Evolutionary conservation across 2,329 filamentous ascomycete genomes (phyloP).

Genomic region (Penicillium frequentans): DNA sequence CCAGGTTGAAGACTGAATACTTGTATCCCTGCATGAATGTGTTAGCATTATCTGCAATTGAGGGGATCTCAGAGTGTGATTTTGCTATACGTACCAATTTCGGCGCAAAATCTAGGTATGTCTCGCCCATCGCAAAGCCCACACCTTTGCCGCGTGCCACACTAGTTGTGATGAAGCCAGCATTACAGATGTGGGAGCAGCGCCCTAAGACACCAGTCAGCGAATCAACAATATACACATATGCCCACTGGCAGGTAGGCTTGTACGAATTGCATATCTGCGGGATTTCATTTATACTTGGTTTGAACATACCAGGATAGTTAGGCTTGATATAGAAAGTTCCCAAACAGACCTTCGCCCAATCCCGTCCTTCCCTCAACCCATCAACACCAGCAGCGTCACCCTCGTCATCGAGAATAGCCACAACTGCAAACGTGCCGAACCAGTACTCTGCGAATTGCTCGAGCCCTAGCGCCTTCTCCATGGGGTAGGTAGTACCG

Average conservation of each 20-base stretch:
- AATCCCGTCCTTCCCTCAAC: conserved; percentile 29
- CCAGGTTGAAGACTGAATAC: conserved; percentile 44
- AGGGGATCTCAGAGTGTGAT: too few species aligned
- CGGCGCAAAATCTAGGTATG: conserved; percentile 39
- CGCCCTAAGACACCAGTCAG: conserved; percentile 25
- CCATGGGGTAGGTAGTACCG: conserved; percentile 42
- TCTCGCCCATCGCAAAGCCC: conserved; percentile 36
- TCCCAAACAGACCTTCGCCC: conserved; percentile 37
- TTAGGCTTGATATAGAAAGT: conserved; percentile 45
- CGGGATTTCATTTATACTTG: too few species aligned
- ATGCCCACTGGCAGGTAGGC: too few species aligned
- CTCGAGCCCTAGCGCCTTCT: conserved; percentile 30
- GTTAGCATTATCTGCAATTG: background rate
- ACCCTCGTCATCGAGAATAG: conserved; percentile 22
- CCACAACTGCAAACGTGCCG: conserved; percentile 39
- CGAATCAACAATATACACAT: background rate
- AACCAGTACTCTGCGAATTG: conserved; percentile 40
- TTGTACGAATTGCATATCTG: too few species aligned
- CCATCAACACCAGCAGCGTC: conserved; percentile 3
- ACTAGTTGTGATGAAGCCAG: conserved; percentile 36
- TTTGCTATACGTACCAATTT: conserved; percentile 28
- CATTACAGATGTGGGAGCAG: conserved; percentile 42
- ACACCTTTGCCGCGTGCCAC: conserved; percentile 36
- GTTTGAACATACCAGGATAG: conserved; percentile 36
- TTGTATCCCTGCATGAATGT: conserved; percentile 34